Evolutionary conservation across 1,139 yeast genomes (phyloP).

Genomic region (Geotrichum reessii): DNA sequence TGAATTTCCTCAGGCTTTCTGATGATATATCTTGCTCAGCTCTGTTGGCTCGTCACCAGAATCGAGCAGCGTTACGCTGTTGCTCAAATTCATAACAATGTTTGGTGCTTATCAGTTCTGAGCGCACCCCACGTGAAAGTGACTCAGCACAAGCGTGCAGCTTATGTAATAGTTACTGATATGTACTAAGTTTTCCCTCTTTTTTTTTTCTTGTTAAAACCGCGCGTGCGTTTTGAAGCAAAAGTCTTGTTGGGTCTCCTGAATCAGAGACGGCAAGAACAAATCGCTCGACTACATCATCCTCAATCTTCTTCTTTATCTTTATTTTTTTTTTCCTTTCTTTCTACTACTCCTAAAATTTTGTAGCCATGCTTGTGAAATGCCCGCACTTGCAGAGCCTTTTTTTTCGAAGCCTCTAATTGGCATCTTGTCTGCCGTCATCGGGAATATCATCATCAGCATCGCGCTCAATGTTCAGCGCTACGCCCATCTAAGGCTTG

Average conservation of each 20-base stretch:
- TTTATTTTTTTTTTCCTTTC: not conserved
- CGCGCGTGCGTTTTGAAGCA: not conserved
- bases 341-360: not conserved
- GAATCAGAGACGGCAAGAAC: not conserved
- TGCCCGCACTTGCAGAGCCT: not conserved
- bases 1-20: too few relatives aligned
- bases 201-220: not conserved
- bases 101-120: not conserved
- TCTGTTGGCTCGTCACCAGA: too few relatives aligned
- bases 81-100: too few relatives aligned
- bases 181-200: too few relatives aligned
- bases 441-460: constrained; percentile 37
- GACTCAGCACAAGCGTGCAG: not conserved
- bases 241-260: not conserved
- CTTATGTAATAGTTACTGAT: not conserved
- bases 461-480: constrained; percentile 40
- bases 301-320: too few relatives aligned
- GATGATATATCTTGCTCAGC: too few relatives aligned
- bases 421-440: constrained; percentile 26
- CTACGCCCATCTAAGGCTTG: constrained; percentile 29
- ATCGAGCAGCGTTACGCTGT: too few relatives aligned
- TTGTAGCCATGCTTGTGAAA: not conserved
- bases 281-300: not conserved
- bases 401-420: not conserved
- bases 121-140: not conserved